Conservation (phyloP, 176 grass and related monocot species). For the Rhynchospora tenuis region DNA sequence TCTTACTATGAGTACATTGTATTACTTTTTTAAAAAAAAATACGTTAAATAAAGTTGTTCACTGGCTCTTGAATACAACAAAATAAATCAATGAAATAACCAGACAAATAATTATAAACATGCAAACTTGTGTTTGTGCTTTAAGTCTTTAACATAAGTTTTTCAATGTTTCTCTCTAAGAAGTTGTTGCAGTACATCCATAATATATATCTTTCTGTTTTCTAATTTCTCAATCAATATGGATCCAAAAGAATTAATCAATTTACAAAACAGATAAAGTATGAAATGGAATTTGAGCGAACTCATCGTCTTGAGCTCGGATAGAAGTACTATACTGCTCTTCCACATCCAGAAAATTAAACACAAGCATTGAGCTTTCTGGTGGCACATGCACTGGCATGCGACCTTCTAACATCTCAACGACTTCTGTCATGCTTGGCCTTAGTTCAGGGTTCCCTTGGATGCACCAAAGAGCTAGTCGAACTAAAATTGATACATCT, state of each 20-base stretch:
- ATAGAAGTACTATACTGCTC: neutral
- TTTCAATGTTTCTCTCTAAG: neutral
- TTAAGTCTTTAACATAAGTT: neutral
- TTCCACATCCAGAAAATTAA: conserved; percentile 17
- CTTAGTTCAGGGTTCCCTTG: conserved; percentile 30
- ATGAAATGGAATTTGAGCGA: neutral
- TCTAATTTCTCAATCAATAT: neutral
- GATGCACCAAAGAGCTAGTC: conserved; percentile 31
- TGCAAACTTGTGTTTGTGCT: neutral
- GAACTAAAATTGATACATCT: conserved; percentile 25
- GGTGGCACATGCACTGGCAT: conserved; percentile 31
- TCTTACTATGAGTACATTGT: no score
- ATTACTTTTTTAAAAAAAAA: no score
- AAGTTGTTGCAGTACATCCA: neutral
- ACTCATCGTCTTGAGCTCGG: neutral
- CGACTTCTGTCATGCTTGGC: conserved; percentile 29
- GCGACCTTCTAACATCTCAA: conserved; percentile 39
- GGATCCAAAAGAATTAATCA: no score
- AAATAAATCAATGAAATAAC: no score
- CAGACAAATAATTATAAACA: no score
- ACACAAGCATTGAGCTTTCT: conserved; percentile 24
- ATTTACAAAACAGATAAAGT: neutral
- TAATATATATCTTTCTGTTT: no score
- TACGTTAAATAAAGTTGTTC: no score
- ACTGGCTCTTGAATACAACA: no score